phyloP scores from a whole-genome alignment of 441 rosid species.

The Euphorbia celastroides region DNA sequence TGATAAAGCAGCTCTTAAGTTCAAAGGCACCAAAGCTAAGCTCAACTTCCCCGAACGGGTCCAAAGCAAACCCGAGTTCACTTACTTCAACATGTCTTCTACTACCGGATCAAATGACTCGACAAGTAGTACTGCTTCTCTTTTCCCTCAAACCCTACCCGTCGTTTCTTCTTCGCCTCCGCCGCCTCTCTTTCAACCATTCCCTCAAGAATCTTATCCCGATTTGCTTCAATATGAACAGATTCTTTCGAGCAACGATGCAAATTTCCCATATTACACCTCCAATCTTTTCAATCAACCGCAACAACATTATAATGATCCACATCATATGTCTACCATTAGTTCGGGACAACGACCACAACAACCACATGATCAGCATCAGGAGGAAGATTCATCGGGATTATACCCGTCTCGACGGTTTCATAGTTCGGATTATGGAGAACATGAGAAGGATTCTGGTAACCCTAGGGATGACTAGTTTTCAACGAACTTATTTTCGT shows the following conservation, averaged over 20 bases:
- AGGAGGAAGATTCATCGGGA: slow-evolving; percentile 20
- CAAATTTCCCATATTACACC: slow-evolving; percentile 46
- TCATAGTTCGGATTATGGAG: slow-evolving; percentile 28
- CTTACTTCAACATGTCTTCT: slow-evolving; percentile 21
- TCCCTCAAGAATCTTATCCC: slow-evolving; percentile 40
- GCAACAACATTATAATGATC: slow-evolving; percentile 28
- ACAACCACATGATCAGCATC: slow-evolving; percentile 13
- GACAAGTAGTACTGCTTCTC: slow-evolving; percentile 12
- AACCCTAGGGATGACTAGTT: slow-evolving; percentile 21
- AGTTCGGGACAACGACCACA: slow-evolving; percentile 8
- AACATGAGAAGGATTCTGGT: slow-evolving; percentile 29
- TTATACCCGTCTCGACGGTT: slow-evolving; percentile 21
- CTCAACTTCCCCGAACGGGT: slow-evolving; percentile 61
- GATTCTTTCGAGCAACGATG: slow-evolving; percentile 60
- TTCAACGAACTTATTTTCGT: neutral
- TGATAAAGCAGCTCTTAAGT: slow-evolving; percentile 60
- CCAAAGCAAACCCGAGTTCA: slow-evolving; percentile 45
- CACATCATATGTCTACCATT: slow-evolving; percentile 25
- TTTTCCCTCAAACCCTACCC: slow-evolving; percentile 17
- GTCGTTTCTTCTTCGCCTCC: slow-evolving; percentile 17
- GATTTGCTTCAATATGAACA: slow-evolving; percentile 71
- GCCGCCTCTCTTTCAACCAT: slow-evolving; percentile 20
- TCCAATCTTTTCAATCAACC: slow-evolving; percentile 52
- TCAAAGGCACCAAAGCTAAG: slow-evolving; percentile 58
- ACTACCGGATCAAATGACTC: slow-evolving; percentile 15